Base-by-base conservation (phyloP, 2,329 filamentous ascomycete genomes). In the Juglanconis oblonga region DNA sequence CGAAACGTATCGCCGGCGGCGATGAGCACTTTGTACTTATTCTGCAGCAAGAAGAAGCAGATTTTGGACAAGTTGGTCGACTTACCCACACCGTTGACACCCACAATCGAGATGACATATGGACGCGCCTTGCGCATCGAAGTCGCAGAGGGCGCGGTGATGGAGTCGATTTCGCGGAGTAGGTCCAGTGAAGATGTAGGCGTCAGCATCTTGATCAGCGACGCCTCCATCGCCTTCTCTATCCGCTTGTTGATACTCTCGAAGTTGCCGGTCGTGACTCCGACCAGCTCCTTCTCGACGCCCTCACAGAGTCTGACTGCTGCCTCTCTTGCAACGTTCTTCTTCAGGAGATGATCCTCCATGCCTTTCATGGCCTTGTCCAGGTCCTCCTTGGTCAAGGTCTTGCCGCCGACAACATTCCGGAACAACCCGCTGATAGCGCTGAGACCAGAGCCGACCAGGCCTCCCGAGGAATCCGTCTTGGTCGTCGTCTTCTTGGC, bases 31-130 rank as follows among this genome's bases (percentile, higher is more conserved):
- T 79, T 75, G 72, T 97, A 96, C 73, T 96, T 93, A 80, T 99
- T 99, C 75, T 99, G 94, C 36, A 99, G 81, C 42, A 99, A 81
- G 79, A 99, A 99, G 77, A 95, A 99, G 74, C 93, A 96, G 66
- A 99, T 97, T 76, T 99, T 99, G 74, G 91, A 94, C 42, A 99
- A 82, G 72, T 97, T 98, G 55, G 95, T 99, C 14, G 93, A 97
- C 78, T 99, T 99, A 71, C 95, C 95, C 42, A 99, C 95, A 57
- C 95, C 95, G 73, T 99, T 99, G 72, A 99, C 95, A 64, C 95
- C 95, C 48, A 99, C 95, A 63, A 99, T 97, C 59, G 92, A 97
- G 72, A 99, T 96, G 69, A 98, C 94, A 72, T 98, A 99, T 48
- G 95, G 95, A 4, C 95, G 88, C 24, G 83, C 76, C 62, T 82